Percentiles rank a stretch among this genome's conserved stretches.
These are phyloP conservation scores for Sphagnum tenellum DNA, from an alignment of 225 moss, liverwort and hornwort genomes.

Conservation along the genomic window DNA sequence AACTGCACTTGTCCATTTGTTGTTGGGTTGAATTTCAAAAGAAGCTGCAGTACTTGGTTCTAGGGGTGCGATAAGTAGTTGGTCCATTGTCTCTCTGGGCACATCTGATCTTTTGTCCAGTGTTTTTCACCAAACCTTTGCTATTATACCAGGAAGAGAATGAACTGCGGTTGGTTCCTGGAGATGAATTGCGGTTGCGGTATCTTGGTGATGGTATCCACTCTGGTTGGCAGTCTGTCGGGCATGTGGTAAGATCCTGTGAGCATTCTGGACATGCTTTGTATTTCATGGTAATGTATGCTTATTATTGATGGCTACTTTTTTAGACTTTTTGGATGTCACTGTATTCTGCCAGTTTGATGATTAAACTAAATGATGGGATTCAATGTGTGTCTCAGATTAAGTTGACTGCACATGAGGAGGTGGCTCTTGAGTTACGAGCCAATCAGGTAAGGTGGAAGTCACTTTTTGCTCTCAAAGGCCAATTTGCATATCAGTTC, in stretches of 20 bases:
- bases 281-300: neutral
- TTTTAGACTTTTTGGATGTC: too few relatives aligned
- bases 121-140: too few relatives aligned
- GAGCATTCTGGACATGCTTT: neutral
- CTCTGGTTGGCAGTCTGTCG: constrained; percentile 62
- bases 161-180: constrained; percentile 54
- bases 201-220: constrained; percentile 46
- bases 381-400: constrained; percentile 18
- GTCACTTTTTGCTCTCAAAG: too few relatives aligned
- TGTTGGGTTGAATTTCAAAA: too few relatives aligned
- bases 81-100: neutral
- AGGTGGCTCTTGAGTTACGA: constrained; percentile 56
- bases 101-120: neutral
- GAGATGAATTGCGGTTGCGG: constrained; percentile 48
- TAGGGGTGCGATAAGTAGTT: neutral
- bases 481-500: too few relatives aligned
- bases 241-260: constrained; percentile 37
- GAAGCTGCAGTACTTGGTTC: neutral
- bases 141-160: constrained; percentile 39
- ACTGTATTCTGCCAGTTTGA: neutral
- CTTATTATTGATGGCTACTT: too few relatives aligned
- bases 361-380: too few relatives aligned
- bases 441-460: constrained; percentile 38
- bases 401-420: constrained; percentile 58
- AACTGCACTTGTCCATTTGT: too few relatives aligned